Evolutionary conservation across 257 asterid species (phyloP), one percentile per base, ranked within the genome.

Genomic region (Penstemon barbatus): DNA sequence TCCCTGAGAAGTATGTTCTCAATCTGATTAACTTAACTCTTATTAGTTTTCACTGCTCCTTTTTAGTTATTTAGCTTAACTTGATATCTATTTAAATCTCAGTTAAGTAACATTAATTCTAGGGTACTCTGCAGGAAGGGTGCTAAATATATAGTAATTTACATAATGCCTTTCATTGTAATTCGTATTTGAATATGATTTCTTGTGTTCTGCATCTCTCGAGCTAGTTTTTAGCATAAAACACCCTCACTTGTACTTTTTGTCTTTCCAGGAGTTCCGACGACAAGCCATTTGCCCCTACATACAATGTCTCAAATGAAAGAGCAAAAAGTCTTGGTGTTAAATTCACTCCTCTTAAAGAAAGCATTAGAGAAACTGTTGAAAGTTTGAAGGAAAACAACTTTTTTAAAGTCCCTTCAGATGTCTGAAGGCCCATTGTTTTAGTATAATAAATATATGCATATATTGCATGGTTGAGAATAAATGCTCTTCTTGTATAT

Each of bases 281-380:
- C 51, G 80, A 80, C 56, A 52, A 76, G 60, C 84, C 83, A 7
- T 83, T 76, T 43, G 63, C 46, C 57, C 77, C 83, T 0, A 71
- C 4, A 7, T 85, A 71, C 76, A 81, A 85, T 61, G 79, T 79
- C 10, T 84, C 89, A 25, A 76, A 72, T 68, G 84, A 76, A 39
- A 84, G 67, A 59, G 84, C 87, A 8, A 75, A 81, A 77, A 72
- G 80, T 40, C 43, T 83, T 12, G 84, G 89, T 37, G 70, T 86
- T n/a, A 76, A 79, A 41, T 87, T 79, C 68, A 82, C 68, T 76
- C 77, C 89, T 41, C 78, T 84, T 15, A 78, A 83, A 58, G 75
- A 81, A 69, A 82, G 84, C 74, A 71, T 82, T 63, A 81, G 66
- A 79, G 86, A 84, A 72, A 81, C 90, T 57, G 89, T 84, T 25